These are phyloP conservation scores for Actinomortierella wolfii DNA, from an alignment of 371 early-diverging fungal genomes.

Conservation along the genomic window DNA sequence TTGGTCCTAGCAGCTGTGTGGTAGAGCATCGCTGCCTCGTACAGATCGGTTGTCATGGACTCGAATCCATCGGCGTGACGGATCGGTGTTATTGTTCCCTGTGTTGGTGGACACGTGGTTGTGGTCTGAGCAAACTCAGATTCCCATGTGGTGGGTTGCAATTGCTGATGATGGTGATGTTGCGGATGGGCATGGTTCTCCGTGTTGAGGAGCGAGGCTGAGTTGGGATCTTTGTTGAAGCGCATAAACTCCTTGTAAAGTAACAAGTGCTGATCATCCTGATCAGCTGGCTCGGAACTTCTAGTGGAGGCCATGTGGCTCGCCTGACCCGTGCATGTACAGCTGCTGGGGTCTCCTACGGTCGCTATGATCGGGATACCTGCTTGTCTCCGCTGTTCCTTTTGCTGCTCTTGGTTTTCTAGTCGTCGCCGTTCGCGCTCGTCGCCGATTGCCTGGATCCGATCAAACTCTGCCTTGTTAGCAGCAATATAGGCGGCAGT, in stretches of 20 bases:
- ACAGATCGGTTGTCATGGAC: conserved; percentile 29
- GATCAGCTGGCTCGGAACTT: too few species aligned
- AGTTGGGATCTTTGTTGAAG: conserved; percentile 3
- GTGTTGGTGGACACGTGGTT: neutral
- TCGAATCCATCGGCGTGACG: conserved; percentile 20
- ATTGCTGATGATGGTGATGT: neutral
- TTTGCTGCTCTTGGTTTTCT: too few species aligned
- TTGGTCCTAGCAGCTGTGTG: conserved; percentile 31
- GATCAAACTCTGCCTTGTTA: conserved; percentile 26
- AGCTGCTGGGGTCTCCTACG: too few species aligned
- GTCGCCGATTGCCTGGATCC: conserved; percentile 30
- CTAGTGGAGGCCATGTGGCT: too few species aligned
- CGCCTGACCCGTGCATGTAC: too few species aligned
- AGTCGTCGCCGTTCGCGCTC: conserved; percentile 21
- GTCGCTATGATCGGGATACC: too few species aligned
- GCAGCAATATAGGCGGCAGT: conserved; percentile 34
- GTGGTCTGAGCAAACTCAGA: too few species aligned
- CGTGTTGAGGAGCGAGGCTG: neutral
- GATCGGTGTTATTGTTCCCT: conserved; percentile 8
- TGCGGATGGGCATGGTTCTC: neutral
- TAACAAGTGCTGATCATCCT: too few species aligned
- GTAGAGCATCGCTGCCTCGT: conserved; percentile 29
- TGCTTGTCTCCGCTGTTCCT: too few species aligned
- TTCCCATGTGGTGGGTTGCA: neutral
- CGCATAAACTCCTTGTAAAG: conserved; percentile 14